phyloP scores from a whole-genome alignment of 108 stramenopile genomes.

The Pseudonitzschia multistriata region DNA sequence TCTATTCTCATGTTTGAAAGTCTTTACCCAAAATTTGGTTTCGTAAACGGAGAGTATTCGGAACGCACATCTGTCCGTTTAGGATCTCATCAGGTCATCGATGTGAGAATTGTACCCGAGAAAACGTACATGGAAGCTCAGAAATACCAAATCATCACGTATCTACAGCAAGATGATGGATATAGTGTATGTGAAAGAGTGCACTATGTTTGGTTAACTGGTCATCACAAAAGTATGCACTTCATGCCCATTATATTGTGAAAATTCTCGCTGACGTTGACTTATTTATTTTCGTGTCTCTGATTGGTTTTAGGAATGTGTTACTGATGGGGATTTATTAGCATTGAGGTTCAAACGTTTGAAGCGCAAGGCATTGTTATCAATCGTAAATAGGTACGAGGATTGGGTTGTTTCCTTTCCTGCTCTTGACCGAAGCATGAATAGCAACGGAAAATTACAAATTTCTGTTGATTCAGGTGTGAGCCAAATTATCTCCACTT shows the following conservation, averaged over 20 bases:
- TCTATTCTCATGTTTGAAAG: background rate
- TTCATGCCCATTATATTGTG: too few relatives aligned
- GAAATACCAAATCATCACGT: slow-evolving; percentile 38
- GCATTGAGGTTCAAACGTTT: slow-evolving; percentile 49
- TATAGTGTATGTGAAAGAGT: slow-evolving; percentile 19
- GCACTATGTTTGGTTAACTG: background rate
- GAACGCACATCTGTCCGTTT: slow-evolving; percentile 52
- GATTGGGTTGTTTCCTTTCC: slow-evolving; percentile 54
- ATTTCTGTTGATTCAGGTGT: slow-evolving; percentile 24
- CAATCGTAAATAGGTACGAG: slow-evolving; percentile 40
- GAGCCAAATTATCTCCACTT: slow-evolving; percentile 46
- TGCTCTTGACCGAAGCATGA: slow-evolving; percentile 16
- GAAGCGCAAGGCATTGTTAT: slow-evolving; percentile 49
- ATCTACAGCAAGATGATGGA: slow-evolving; percentile 74
- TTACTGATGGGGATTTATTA: slow-evolving; percentile 6
- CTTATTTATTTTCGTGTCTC: background rate
- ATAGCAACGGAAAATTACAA: too few relatives aligned
- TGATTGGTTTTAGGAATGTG: background rate
- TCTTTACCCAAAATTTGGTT: slow-evolving; percentile 67
- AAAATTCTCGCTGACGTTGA: too few relatives aligned
- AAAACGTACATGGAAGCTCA: background rate
- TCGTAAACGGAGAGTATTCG: slow-evolving; percentile 71
- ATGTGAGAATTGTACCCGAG: slow-evolving; percentile 24
- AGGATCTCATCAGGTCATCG: slow-evolving; percentile 45
- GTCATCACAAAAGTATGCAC: too few relatives aligned